Percentiles rank a stretch among this genome's conserved stretches.
These are phyloP conservation scores for Cornus kousa DNA, from an alignment of 148 eudicot genomes.

Conservation along the genomic window DNA sequence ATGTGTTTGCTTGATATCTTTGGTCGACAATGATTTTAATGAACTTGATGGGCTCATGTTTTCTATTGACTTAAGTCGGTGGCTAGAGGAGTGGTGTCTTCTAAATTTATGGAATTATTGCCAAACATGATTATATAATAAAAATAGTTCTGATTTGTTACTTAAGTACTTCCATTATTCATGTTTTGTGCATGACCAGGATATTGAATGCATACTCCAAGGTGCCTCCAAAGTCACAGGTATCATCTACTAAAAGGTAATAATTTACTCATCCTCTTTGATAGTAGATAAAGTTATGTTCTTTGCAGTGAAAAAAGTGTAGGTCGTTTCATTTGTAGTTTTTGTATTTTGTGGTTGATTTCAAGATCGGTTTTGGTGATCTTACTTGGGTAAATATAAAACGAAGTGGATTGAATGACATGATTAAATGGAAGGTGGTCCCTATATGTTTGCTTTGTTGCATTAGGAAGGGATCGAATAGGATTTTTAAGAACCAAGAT, in stretches of 20 bases:
- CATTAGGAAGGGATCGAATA: not conserved
- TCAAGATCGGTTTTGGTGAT: not conserved
- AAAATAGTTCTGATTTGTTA: not conserved
- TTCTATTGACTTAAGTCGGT: not conserved
- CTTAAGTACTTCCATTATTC: not conserved
- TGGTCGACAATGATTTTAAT: not conserved
- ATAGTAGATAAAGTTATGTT: not conserved
- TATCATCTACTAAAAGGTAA: constrained; percentile 65
- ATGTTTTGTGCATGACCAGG: constrained; percentile 34
- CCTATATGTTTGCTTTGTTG: not conserved
- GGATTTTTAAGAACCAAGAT: not conserved
- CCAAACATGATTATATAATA: too few species aligned
- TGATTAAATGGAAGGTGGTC: not conserved
- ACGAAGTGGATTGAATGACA: not conserved
- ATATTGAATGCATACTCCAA: constrained; percentile 80
- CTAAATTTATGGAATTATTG: too few species aligned
- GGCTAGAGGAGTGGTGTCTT: not conserved
- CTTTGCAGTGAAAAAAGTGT: not conserved
- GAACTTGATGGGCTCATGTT: not conserved
- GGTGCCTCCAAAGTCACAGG: constrained; percentile 70
- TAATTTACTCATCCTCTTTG: not conserved
- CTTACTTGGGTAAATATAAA: not conserved
- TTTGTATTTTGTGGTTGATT: not conserved
- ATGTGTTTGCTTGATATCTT: not conserved
- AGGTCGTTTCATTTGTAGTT: not conserved